Conservation (phyloP, 2,329 filamentous ascomycete species). For the Chaetomiaceae sp. region DNA sequence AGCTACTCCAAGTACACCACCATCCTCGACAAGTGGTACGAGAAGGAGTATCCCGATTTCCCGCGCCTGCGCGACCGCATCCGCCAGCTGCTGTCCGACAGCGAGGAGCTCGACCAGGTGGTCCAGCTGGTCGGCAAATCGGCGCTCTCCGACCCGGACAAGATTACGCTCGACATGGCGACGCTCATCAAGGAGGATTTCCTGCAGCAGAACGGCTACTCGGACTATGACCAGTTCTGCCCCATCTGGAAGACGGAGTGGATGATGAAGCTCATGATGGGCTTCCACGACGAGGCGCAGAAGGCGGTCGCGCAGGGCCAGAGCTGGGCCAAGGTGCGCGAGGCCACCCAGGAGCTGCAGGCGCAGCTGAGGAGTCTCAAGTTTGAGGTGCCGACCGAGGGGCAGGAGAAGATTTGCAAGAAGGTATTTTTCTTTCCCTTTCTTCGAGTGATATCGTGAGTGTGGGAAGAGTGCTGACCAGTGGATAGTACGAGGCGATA, state of each 20-base stretch:
- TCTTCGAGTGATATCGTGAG: not conserved
- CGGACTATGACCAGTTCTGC: slow-evolving; percentile 98
- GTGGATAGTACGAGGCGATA: slow-evolving; percentile 76
- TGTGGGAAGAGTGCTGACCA: not conserved
- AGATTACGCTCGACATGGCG: slow-evolving; percentile 94
- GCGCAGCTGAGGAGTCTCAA: slow-evolving; percentile 84
- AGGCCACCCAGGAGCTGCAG: slow-evolving; percentile 84
- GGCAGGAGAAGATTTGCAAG: slow-evolving; percentile 73
- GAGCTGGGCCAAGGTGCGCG: slow-evolving; percentile 87
- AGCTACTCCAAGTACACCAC: slow-evolving; percentile 97
- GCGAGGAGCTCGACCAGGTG: slow-evolving; percentile 96
- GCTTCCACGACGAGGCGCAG: slow-evolving; percentile 94
- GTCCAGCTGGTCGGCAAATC: slow-evolving; percentile 98
- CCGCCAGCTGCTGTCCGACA: slow-evolving; percentile 88
- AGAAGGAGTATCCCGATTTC: slow-evolving; percentile 91
- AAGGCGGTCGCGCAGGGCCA: slow-evolving; percentile 91
- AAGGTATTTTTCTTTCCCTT: slow-evolving; percentile 57
- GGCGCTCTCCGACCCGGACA: slow-evolving; percentile 91
- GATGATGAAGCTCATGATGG: slow-evolving; percentile 99
- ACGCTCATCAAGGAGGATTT: slow-evolving; percentile 96
- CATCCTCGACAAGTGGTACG: slow-evolving; percentile 87
- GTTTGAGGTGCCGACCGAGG: slow-evolving; percentile 88
- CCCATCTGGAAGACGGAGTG: slow-evolving; percentile 99
- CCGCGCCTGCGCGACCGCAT: slow-evolving; percentile 88
- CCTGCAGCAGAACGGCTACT: slow-evolving; percentile 98